phyloP scores from a whole-genome alignment of 129 eudicot species.

The Silybum marianum region DNA sequence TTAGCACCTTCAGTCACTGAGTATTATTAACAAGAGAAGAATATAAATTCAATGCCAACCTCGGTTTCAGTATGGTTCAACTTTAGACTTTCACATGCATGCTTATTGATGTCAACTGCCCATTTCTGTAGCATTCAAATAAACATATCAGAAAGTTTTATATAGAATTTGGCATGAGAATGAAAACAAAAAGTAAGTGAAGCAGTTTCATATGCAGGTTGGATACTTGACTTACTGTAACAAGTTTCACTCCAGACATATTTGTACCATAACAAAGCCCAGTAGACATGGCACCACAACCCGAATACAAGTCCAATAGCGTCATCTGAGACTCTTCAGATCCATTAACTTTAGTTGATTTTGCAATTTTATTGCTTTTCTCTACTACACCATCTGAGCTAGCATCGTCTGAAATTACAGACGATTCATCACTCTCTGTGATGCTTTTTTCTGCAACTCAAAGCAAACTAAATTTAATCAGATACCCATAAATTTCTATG shows the following conservation, averaged over 20 bases:
- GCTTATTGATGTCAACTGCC: slow-evolving; percentile 51
- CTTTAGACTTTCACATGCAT: slow-evolving; percentile 50
- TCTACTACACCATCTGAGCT: slow-evolving; percentile 24
- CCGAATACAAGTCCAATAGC: slow-evolving; percentile 53
- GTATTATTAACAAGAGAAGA: not conserved
- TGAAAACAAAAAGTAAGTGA: not conserved
- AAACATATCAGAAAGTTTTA: not conserved
- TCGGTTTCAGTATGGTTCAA: slow-evolving; percentile 51
- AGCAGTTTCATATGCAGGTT: not conserved
- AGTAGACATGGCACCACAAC: slow-evolving; percentile 71
- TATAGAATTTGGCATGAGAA: not conserved
- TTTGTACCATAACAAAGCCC: slow-evolving; percentile 56
- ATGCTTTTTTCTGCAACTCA: slow-evolving; percentile 23
- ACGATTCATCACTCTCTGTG: slow-evolving; percentile 22
- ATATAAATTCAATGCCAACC: slow-evolving; percentile 22
- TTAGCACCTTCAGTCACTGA: not conserved
- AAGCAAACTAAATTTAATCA: not conserved
- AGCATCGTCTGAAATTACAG: slow-evolving; percentile 33
- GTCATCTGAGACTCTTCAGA: slow-evolving; percentile 21
- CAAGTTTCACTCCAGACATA: slow-evolving; percentile 42
- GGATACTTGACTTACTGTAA: slow-evolving; percentile 37
- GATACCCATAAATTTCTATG: not conserved
- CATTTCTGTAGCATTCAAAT: slow-evolving; percentile 40
- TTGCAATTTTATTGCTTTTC: not conserved
- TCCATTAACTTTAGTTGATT: not conserved